Evolutionary conservation across 257 asterid species (phyloP).

Genomic region (Ehretia macrophylla): DNA sequence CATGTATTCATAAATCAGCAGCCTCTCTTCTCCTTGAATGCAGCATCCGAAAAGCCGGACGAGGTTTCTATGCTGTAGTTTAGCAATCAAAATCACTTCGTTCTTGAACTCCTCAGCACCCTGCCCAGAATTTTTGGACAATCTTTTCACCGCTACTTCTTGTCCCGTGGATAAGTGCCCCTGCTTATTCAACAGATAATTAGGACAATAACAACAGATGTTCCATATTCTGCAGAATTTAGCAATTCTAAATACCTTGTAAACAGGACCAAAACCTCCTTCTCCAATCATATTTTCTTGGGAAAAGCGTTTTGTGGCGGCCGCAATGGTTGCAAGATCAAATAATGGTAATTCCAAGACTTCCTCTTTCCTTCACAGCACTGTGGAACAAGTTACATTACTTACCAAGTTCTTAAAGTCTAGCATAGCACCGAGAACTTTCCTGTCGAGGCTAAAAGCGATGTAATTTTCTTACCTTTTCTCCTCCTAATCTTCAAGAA

Average conservation of each 20-base stretch:
- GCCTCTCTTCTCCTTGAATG: constrained; percentile 33
- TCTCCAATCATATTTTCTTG: constrained; percentile 25
- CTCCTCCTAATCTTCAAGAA: constrained; percentile 2
- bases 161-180: constrained; percentile 22
- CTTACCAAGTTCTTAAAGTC: not conserved
- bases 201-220: not conserved
- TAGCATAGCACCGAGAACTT: not conserved
- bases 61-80: constrained; percentile 40
- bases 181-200: constrained; percentile 2
- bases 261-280: constrained; percentile 34
- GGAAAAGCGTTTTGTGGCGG: constrained; percentile 29
- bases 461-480: constrained; percentile 2
- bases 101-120: constrained; percentile 36
- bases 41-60: constrained; percentile 44
- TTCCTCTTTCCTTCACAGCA: constrained; percentile 10
- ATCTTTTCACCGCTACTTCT: constrained; percentile 38
- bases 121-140: constrained; percentile 30
- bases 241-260: constrained; percentile 19
- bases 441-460: not conserved
- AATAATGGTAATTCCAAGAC: constrained; percentile 25
- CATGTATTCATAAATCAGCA: constrained; percentile 39
- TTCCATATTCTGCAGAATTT: not conserved
- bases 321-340: constrained; percentile 15
- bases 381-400: not conserved
- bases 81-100: constrained; percentile 31